Evolutionary conservation across 352 stramenopile species (phyloP).

Genomic region (Saprolegnia diclina): DNA sequence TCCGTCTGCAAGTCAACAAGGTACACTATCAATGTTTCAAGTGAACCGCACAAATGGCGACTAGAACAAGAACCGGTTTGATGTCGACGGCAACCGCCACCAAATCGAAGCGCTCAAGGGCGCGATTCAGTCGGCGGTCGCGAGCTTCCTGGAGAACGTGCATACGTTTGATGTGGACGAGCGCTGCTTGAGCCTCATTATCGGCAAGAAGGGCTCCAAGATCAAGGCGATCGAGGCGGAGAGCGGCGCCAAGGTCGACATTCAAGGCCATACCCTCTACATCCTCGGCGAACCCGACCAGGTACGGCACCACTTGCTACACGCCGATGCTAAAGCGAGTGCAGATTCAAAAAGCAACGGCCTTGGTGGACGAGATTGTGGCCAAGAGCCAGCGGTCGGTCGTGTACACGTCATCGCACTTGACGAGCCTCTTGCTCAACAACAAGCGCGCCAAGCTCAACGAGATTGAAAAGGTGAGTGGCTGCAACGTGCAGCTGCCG

Average conservation of each 20-base stretch:
- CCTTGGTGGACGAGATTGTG: conserved; percentile 57
- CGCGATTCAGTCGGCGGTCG: conserved; percentile 50
- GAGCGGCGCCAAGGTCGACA: conserved; percentile 54
- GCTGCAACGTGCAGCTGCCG: conserved; percentile 49
- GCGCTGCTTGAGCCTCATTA: conserved; percentile 65
- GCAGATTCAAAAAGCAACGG: conserved; percentile 41
- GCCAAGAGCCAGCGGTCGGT: conserved; percentile 67
- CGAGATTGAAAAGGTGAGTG: conserved; percentile 53
- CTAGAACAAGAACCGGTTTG: conserved; percentile 45
- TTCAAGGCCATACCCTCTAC: conserved; percentile 54
- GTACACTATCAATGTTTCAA: not conserved
- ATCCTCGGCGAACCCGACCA: conserved; percentile 51
- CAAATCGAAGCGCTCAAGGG: conserved; percentile 56
- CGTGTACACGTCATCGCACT: conserved; percentile 52
- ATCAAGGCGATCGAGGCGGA: conserved; percentile 70
- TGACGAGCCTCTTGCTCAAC: conserved; percentile 55
- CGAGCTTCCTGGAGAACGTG: conserved; percentile 42
- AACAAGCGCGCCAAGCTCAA: conserved; percentile 73
- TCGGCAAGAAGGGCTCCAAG: conserved; percentile 71
- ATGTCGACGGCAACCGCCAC: conserved; percentile 60
- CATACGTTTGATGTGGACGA: conserved; percentile 55
- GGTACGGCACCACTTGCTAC: conserved; percentile 20
- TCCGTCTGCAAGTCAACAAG: conserved; percentile 64
- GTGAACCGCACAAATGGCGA: not conserved
- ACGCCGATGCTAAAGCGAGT: not conserved